Evolutionary conservation across 202 grass and related monocot genomes (phyloP).

Genomic region (Musa balbisiana): DNA sequence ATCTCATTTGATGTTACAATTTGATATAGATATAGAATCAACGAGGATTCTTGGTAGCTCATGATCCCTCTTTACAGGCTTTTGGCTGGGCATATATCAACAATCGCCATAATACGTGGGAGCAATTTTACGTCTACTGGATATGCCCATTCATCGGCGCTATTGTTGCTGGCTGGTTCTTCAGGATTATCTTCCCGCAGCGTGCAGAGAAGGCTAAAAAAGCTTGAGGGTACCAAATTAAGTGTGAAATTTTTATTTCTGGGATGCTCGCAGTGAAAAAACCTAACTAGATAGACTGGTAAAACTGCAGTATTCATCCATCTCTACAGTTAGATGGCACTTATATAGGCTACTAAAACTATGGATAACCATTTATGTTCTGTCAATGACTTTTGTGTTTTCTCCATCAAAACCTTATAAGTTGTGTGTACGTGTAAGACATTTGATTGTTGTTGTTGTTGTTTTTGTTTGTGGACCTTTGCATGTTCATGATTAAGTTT

Average conservation of each 20-base stretch:
- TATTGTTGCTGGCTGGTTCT: constrained; percentile 63
- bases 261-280: constrained; percentile 9
- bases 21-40: too few relatives aligned
- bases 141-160: constrained; percentile 92
- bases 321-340: too few relatives aligned
- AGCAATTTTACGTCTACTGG: constrained; percentile 98
- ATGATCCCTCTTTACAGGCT: constrained; percentile 37
- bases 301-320: background rate
- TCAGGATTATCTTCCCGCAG: constrained; percentile 48
- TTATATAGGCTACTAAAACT: too few relatives aligned
- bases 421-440: too few relatives aligned
- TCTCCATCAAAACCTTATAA: too few relatives aligned
- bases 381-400: too few relatives aligned
- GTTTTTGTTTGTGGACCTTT: too few relatives aligned
- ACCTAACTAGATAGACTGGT: background rate
- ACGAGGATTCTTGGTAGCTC: background rate
- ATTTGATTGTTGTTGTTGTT: too few relatives aligned
- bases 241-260: background rate
- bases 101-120: constrained; percentile 76
- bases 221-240: constrained; percentile 30
- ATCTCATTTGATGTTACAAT: too few relatives aligned
- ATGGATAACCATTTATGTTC: too few relatives aligned
- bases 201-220: constrained; percentile 55
- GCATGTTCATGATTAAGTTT: too few relatives aligned
- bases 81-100: constrained; percentile 98